Evolutionary conservation across 495 filamentous ascomycete species (phyloP).

Genomic region (Daldinia vernicosa): DNA sequence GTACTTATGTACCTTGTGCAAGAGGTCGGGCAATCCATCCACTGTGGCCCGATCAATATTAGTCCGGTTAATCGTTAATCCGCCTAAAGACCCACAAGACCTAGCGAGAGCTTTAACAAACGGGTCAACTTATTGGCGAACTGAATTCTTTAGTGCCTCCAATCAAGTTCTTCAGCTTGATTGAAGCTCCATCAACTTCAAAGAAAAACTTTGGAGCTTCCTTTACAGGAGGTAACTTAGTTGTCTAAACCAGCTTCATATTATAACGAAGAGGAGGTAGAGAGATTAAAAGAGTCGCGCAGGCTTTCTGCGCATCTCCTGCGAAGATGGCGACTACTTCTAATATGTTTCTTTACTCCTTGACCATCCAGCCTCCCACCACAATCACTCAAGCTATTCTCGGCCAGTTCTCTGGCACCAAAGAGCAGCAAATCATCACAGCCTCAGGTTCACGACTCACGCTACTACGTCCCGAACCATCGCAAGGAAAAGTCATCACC

Average conservation of each 20-base stretch:
- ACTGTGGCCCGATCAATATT: too few species aligned
- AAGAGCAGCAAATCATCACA: slow-evolving; percentile 95
- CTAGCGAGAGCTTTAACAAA: slow-evolving; percentile 2
- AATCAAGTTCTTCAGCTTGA: slow-evolving; percentile 29
- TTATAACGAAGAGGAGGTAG: slow-evolving; percentile 26
- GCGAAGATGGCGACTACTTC: slow-evolving; percentile 92
- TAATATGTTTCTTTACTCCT: slow-evolving; percentile 96
- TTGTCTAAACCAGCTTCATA: slow-evolving; percentile 10
- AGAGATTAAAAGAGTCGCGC: slow-evolving; percentile 54
- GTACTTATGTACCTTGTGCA: background rate
- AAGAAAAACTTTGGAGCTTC: slow-evolving; percentile 14
- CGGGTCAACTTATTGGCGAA: background rate
- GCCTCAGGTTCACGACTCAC: slow-evolving; percentile 90
- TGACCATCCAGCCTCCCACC: slow-evolving; percentile 91
- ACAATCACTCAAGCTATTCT: slow-evolving; percentile 88
- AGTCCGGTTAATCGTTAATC: background rate
- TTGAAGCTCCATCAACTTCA: slow-evolving; percentile 27
- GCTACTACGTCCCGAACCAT: slow-evolving; percentile 84
- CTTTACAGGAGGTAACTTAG: slow-evolving; percentile 9
- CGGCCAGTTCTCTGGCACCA: slow-evolving; percentile 92
- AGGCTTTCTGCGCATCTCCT: slow-evolving; percentile 60
- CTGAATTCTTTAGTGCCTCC: slow-evolving; percentile 8
- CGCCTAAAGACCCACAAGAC: background rate
- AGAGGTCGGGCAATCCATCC: too few species aligned
- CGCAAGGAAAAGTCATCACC: slow-evolving; percentile 83